Percentiles rank a stretch among this genome's conserved stretches.
Evolutionary conservation across 2,329 filamentous ascomycete genomes (phyloP).

Genomic region (Ilyonectria mors-panacis): DNA sequence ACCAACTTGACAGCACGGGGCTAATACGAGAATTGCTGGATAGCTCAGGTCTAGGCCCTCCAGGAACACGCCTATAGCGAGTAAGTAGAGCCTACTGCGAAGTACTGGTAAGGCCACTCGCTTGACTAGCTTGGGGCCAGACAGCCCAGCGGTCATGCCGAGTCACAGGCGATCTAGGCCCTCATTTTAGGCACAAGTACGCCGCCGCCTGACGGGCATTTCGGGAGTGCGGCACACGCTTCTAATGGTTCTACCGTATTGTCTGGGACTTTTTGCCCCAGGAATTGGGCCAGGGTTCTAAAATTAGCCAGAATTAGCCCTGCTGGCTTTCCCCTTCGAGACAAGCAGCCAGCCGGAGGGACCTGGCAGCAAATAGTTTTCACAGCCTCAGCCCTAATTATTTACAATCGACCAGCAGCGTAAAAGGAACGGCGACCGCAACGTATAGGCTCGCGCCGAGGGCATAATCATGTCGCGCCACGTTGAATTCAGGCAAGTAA

Average conservation of each 20-base stretch:
- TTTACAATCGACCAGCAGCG: too few relatives aligned
- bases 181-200: background rate
- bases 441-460: too few relatives aligned
- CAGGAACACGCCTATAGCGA: background rate
- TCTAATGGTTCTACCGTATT: background rate
- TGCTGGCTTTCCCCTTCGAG: background rate
- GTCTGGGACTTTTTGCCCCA: background rate
- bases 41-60: background rate
- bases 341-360: background rate
- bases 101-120: too few relatives aligned
- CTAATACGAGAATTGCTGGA: constrained; percentile 2
- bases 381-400: background rate
- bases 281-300: background rate
- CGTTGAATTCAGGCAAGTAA: too few relatives aligned
- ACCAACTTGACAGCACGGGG: background rate
- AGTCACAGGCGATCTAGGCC: background rate
- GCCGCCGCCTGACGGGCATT: background rate
- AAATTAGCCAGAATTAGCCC: background rate
- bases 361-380: background rate
- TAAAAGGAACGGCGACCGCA: too few relatives aligned
- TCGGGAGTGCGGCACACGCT: constrained; percentile 6
- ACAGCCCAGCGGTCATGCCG: background rate
- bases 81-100: too few relatives aligned
- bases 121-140: background rate
- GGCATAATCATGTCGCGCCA: too few relatives aligned